Base-by-base conservation (phyloP, 1,139 yeast genomes). In the Candida neerlandica region DNA sequence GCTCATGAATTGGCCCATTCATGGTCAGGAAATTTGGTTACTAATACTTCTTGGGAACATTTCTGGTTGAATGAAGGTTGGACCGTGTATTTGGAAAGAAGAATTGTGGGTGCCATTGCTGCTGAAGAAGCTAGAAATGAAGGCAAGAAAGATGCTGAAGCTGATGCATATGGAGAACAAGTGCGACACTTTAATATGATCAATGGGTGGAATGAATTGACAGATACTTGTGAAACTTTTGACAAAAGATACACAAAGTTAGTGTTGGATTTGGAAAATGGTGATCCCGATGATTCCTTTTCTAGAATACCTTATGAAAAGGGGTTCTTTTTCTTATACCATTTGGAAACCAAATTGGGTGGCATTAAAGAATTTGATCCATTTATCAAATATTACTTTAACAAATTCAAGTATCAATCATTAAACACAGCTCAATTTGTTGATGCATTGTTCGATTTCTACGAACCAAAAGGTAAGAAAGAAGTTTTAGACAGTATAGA, bases 11-110 rank as follows among this genome's bases (percentile, higher is more conserved):
- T 70, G 53, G 73, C 75, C 2, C 75, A 70, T 50, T 68, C 73
- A 14, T 70, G 75, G 75, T 61, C 67, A 11, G 75, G 75, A 6
- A 70, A 70, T 49, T 62, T 70, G 50, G 75, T 70, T 10, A 70
- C 75, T 2, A 70, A 69, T 51, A 58, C 65, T 41, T 65, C 71
- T 2, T 70, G 75, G 75, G 71, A 67, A 38, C 74, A 70, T 56
- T 70, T 70, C 51, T 70, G 75, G 75, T 58, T 70, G 27, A 70
- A 70, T 52, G 75, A 70, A 57, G 75, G 75, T 3, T 70, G 75
- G 75, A 67, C 73, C 2, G 75, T 70, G 10, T 70, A 70, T 52
- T 56, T 70, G 40, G 75, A 70, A 57, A 56, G 75, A 55, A 57
- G 74, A 54, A 69, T 70, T 38, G 51, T 70, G 43, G 72, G 67